Evolutionary conservation across 2,329 filamentous ascomycete species (phyloP), one percentile per base, ranked within the genome.

Genomic region (Polytolypa hystricis): DNA sequence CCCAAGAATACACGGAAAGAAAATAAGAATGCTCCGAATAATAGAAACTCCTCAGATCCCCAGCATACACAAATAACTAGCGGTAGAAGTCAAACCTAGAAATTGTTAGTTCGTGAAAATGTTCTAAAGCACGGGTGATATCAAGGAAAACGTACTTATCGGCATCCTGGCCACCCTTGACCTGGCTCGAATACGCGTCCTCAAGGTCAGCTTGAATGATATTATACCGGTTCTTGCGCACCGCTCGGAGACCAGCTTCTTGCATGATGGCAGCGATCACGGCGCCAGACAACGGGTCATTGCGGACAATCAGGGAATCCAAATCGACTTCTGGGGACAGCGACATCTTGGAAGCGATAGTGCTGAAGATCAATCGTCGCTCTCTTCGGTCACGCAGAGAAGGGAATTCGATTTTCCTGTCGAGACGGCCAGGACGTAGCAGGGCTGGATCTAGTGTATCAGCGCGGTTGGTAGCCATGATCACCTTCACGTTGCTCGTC

Each of bases 201-300:
- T 98, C 91, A 45, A 98, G 69, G 65, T 98, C 91, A 44, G 74
- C 78, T 69, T 98, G 91, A 54, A 98, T 96, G 60, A 98, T 98
- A 64, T 98, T 96, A 67, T 98, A 98, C 53, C 91, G 73, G 66
- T 98, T 96, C 78, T 95, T 96, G 53, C 89, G 75, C 46, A 96
- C 89, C 17, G 89, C 89, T 48, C 87, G 77, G 49, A 98, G 71
- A 48, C 91, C 91, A 20, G 91, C 91, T 66, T 98, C 91, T 64
- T 98, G 91, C 91, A 98, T 98, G 58, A 98, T 94, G 35, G 91
- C 91, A 32, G 91, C 87, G 58, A 98, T 98, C 51, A 98, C 81
- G 39, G 91, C 91, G 51, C 91, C 91, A 33, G 84, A 93, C 33
- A 98, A 69, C 2, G 91, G 91, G 58, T 98, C 91, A 57, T 96